These are phyloP conservation scores for Mycosarcoma mackinlayi DNA, from an alignment of 1,284 basidiomycete species.

Conservation along the genomic window DNA sequence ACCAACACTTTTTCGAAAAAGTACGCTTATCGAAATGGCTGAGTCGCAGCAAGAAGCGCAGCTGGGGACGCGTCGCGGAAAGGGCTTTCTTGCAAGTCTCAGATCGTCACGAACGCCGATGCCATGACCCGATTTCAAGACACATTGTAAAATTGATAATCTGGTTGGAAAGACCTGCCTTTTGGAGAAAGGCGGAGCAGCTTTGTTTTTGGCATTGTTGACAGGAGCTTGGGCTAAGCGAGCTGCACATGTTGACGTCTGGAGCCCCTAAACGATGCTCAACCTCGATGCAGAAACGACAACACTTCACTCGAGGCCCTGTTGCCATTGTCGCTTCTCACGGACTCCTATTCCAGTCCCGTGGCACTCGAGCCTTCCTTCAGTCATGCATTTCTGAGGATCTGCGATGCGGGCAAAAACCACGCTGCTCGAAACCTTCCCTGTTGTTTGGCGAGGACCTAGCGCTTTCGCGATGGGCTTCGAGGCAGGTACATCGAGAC, in stretches of 20 bases:
- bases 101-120: slow-evolving; percentile 1
- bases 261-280: slow-evolving; percentile 24
- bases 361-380: background rate
- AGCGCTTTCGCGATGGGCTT: background rate
- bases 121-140: no score
- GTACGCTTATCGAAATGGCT: slow-evolving; percentile 13
- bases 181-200: no score
- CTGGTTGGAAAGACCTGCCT: slow-evolving; percentile 12
- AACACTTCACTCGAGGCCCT: no score
- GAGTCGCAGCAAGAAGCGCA: slow-evolving; percentile 16
- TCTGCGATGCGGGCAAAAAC: slow-evolving; percentile 21
- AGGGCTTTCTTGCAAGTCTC: background rate
- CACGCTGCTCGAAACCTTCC: slow-evolving; percentile 5
- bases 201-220: background rate
- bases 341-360: slow-evolving; percentile 23
- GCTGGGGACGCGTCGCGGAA: slow-evolving; percentile 29
- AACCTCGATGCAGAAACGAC: slow-evolving; percentile 4
- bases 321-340: no score
- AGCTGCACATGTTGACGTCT: slow-evolving; percentile 25
- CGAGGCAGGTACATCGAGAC: background rate
- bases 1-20: slow-evolving; percentile 29
- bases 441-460: background rate
- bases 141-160: no score
- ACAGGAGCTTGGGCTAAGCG: slow-evolving; percentile 8
- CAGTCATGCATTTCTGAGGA: background rate